phyloP scores from a whole-genome alignment of 257 asterid genomes.

The Knoxia roxburghii region DNA sequence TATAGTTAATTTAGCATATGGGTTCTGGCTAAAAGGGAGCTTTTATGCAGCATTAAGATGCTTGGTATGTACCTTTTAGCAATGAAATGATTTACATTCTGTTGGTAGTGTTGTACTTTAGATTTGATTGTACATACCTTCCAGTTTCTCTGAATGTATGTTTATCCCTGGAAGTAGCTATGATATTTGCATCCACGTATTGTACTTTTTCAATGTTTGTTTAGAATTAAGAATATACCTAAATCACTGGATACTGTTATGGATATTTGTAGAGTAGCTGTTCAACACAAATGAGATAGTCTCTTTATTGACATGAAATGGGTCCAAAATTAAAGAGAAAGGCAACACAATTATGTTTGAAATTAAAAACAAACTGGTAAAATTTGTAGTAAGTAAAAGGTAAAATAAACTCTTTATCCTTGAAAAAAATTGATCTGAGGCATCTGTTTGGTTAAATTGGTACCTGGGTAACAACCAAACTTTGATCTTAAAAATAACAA shows the following conservation, averaged over 20 bases:
- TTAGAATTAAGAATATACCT: not conserved
- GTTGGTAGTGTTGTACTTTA: slow-evolving; percentile 11
- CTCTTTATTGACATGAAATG: not conserved
- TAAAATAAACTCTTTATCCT: not conserved
- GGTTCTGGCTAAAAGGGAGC: slow-evolving; percentile 72
- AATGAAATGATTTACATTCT: not conserved
- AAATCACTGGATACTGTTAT: not conserved
- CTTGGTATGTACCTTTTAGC: slow-evolving; percentile 51
- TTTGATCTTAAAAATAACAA: not conserved
- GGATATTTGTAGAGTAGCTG: not conserved
- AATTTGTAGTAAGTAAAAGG: not conserved
- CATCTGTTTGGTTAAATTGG: not conserved
- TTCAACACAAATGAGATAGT: not conserved
- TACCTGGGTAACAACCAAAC: not conserved
- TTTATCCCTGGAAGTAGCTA: not conserved
- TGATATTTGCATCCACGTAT: not conserved
- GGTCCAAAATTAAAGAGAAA: not conserved
- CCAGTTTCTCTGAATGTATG: not conserved
- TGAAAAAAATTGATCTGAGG: not conserved
- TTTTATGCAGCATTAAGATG: slow-evolving; percentile 72
- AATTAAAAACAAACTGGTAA: not conserved
- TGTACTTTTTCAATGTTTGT: not conserved
- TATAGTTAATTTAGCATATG: slow-evolving; percentile 90
- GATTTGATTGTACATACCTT: not conserved
- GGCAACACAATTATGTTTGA: not conserved